These are phyloP conservation scores for Dryas alaskensis DNA, from an alignment of 306 rosid genomes.

Conservation along the genomic window DNA sequence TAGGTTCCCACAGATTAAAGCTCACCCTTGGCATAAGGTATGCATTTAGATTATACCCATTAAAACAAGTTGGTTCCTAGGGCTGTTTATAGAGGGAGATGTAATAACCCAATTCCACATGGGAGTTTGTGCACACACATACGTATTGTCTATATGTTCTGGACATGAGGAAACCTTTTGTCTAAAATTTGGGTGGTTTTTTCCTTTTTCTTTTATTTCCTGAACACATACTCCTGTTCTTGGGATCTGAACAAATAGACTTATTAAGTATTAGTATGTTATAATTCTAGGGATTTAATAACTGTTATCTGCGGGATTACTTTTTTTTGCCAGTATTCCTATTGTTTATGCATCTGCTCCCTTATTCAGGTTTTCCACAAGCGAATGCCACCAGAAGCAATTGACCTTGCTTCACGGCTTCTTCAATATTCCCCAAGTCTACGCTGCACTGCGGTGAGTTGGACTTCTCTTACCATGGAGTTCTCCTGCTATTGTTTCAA, in stretches of 20 bases:
- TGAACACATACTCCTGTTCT: not conserved
- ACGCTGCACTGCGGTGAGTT: conserved; percentile 87
- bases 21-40: conserved; percentile 99
- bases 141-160: not conserved
- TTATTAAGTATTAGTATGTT: not conserved
- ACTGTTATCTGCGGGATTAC: not conserved
- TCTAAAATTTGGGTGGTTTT: not conserved
- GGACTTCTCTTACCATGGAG: conserved; percentile 2
- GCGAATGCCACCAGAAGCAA: conserved; percentile 97
- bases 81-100: not conserved
- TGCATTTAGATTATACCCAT: conserved; percentile 6
- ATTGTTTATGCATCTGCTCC: conserved; percentile 23
- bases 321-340: not conserved
- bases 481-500: conserved; percentile 6
- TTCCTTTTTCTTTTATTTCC: not conserved
- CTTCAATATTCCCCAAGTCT: conserved; percentile 96
- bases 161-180: not conserved
- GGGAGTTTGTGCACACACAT: not conserved
- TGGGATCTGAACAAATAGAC: not conserved
- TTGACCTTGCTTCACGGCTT: conserved; percentile 95
- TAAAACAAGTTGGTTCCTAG: not conserved
- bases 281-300: not conserved
- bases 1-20: conserved; percentile 95
- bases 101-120: not conserved
- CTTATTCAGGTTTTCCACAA: conserved; percentile 77